Conservation (phyloP, 106 monocot genomes). For the Acanthochlamys bracteata region DNA sequence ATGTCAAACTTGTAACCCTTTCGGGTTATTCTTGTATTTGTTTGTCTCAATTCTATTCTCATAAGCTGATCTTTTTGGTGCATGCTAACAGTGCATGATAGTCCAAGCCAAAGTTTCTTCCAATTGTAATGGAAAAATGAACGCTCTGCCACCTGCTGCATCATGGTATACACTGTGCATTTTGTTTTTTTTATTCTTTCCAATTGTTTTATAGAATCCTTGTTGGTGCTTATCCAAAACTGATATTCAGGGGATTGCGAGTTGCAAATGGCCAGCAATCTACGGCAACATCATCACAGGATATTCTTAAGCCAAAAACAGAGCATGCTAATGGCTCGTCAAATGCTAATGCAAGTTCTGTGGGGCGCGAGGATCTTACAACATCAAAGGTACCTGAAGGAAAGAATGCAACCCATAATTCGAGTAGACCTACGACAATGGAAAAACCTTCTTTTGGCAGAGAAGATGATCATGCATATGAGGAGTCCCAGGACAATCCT, state of each 20-base stretch:
- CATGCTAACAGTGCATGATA: slow-evolving; percentile 18
- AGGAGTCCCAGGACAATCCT: not conserved
- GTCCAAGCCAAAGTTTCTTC: slow-evolving; percentile 29
- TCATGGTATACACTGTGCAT: slow-evolving; percentile 39
- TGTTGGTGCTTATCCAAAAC: slow-evolving; percentile 4
- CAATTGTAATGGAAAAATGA: slow-evolving; percentile 22
- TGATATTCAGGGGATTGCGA: slow-evolving; percentile 35
- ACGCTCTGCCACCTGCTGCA: slow-evolving; percentile 56
- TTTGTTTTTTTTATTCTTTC: not conserved
- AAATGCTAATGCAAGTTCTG: slow-evolving; percentile 20
- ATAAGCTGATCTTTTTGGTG: not conserved
- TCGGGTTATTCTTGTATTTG: not conserved
- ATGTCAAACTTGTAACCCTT: not conserved
- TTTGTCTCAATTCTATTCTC: not conserved
- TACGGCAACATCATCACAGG: slow-evolving; percentile 18
- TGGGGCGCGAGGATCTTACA: slow-evolving; percentile 33
- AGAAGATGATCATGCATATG: not conserved
- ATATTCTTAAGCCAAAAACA: slow-evolving; percentile 21
- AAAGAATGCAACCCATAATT: not conserved
- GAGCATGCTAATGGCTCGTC: slow-evolving; percentile 13
- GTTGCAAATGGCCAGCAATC: slow-evolving; percentile 24
- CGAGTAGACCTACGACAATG: slow-evolving; percentile 12
- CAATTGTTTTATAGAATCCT: not conserved
- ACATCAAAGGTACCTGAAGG: slow-evolving; percentile 11
- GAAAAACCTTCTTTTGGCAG: slow-evolving; percentile 18